Evolutionary conservation across 1,139 yeast species (phyloP).

Genomic region (Taiozyma sp.): DNA sequence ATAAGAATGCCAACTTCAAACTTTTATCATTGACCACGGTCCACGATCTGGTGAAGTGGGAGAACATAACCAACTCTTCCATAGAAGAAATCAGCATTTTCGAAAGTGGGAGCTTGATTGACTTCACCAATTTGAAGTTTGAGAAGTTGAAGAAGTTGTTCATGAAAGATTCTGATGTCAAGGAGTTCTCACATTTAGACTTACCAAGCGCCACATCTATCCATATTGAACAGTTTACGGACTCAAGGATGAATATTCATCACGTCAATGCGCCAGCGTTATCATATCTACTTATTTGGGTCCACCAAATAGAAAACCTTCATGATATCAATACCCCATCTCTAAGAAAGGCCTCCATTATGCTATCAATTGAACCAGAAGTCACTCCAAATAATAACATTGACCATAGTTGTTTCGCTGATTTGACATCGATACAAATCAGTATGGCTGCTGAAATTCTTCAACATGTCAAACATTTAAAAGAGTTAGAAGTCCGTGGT

Average conservation of each 20-base stretch:
- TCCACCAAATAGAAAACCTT: slow-evolving; percentile 7
- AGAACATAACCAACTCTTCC: slow-evolving; percentile 1
- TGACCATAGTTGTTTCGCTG: slow-evolving; percentile 8
- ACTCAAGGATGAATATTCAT: slow-evolving; percentile 6
- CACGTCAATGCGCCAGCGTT: slow-evolving; percentile 8
- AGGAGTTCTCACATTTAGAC: slow-evolving; percentile 1
- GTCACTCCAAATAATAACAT: not conserved
- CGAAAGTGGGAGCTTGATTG: slow-evolving; percentile 6
- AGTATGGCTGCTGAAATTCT: slow-evolving; percentile 14
- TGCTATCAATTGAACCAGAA: slow-evolving; percentile 15
- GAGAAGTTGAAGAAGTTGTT: not conserved
- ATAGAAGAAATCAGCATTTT: slow-evolving; percentile 1
- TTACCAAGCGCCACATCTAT: slow-evolving; percentile 6
- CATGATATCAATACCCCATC: slow-evolving; percentile 6
- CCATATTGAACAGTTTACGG: slow-evolving; percentile 14
- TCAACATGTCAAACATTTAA: slow-evolving; percentile 2
- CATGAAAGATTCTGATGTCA: slow-evolving; percentile 12
- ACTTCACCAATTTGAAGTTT: slow-evolving; percentile 2
- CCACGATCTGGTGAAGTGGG: slow-evolving; percentile 6
- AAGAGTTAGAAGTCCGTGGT: slow-evolving; percentile 13
- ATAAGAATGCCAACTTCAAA: not conserved
- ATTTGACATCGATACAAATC: slow-evolving; percentile 6
- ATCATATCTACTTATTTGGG: slow-evolving; percentile 9
- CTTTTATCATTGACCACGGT: slow-evolving; percentile 3
- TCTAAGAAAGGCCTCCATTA: slow-evolving; percentile 7